Base-by-base conservation (phyloP, 129 eudicot species). In the Saussurea involucrata region DNA sequence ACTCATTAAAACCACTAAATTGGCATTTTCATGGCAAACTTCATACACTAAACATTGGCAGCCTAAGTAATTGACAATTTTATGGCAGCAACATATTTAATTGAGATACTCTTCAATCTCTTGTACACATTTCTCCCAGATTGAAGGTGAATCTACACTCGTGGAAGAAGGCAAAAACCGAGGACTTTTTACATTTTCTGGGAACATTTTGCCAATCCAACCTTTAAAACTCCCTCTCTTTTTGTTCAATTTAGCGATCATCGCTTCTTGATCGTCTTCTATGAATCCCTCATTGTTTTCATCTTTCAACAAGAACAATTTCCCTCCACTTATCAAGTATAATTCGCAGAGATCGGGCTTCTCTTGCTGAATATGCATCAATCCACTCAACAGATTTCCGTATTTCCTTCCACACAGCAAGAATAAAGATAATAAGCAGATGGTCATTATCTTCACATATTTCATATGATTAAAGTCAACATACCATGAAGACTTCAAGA, bases 281-380 rank as follows among this genome's bases (percentile, higher is more conserved):
- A 84, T 68, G 13, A 79, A 49, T 25, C 80, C 85, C 44, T 87
- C 87, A 3, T 82, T 76, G 69, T 87, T 84, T 81, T 72, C 87
- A 28, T 86, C 96, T 81, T 82, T 85, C 77, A 90, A 40, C 29
- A 78, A 81, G 49, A 90, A 86, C 69, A 83, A 63, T 78, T 78
- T 90, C 69, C 98, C 98, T 75, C 88, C 88, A 72, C 79, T 74
- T 77, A 88, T 69, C 21, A 89, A 66, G 78, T 78, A 89, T 29
- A 93, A 31, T 60, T 91, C 87, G 69, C 98, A 93, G 63, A 80
- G 89, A 32, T 84, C 84, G 5, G 97, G 98, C 74, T 91, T 91
- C 21, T 87, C 68, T 28, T 67, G 77, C 57, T 87, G 88, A 69
- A 91, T 77, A 40, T 78, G 73, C 65, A 69, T 89, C 63, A 83